Evolutionary conservation across 306 rosid species (phyloP).

Genomic region (Quercus wislizeni): DNA sequence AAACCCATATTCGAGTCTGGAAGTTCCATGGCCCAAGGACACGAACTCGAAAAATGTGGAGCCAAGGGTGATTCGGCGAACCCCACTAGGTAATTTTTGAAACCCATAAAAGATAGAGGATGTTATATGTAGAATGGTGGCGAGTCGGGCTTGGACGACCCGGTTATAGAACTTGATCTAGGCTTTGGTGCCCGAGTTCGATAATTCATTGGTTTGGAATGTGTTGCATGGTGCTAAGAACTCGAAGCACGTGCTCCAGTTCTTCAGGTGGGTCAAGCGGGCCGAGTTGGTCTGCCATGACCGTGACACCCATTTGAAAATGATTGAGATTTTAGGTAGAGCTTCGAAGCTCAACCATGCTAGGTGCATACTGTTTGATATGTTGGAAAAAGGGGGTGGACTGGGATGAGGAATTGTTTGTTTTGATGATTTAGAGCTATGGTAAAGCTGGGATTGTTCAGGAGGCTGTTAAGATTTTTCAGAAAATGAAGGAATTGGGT

Average conservation of each 20-base stretch:
- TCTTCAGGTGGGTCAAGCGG: conserved; percentile 91
- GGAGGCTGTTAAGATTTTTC: conserved; percentile 78
- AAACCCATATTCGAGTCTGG: background rate
- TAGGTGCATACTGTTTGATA: conserved; percentile 66
- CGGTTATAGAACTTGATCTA: conserved; percentile 82
- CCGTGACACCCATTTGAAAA: conserved; percentile 69
- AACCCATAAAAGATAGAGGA: conserved; percentile 51
- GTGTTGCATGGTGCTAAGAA: conserved; percentile 59
- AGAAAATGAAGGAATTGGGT: conserved; percentile 70
- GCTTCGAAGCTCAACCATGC: conserved; percentile 83
- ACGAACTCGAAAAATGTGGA: conserved; percentile 7
- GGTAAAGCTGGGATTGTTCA: conserved; percentile 86
- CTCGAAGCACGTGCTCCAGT: conserved; percentile 74
- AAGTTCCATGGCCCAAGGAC: background rate
- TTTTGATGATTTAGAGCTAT: conserved; percentile 64
- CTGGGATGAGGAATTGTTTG: conserved; percentile 68
- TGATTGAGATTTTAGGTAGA: conserved; percentile 69
- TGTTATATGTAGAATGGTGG: conserved; percentile 66
- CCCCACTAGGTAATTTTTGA: conserved; percentile 38
- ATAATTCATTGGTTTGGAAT: conserved; percentile 64
- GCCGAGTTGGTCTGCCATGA: conserved; percentile 63
- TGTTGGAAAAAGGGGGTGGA: conserved; percentile 46
- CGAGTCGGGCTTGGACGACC: conserved; percentile 91
- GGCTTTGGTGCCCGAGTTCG: conserved; percentile 57
- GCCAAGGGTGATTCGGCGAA: conserved; percentile 12